phyloP scores from a whole-genome alignment of 257 asterid species.

The Penstemon barbatus region DNA sequence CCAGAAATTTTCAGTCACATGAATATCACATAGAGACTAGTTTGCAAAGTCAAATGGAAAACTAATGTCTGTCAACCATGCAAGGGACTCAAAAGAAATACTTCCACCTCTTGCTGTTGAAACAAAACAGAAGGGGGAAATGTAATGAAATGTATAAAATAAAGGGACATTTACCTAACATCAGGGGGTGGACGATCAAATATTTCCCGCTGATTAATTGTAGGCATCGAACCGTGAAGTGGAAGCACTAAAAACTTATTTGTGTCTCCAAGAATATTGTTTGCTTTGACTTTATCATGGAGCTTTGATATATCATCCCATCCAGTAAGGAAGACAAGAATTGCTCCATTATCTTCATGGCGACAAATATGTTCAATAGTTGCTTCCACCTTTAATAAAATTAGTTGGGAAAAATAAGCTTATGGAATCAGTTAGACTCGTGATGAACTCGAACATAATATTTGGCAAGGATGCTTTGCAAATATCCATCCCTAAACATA shows the following conservation, averaged over 20 bases:
- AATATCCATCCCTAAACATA: slow-evolving; percentile 2
- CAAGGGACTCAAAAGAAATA: neutral
- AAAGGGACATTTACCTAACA: slow-evolving; percentile 55
- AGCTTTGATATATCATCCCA: slow-evolving; percentile 98
- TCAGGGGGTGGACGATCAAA: slow-evolving; percentile 76
- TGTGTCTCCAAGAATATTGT: slow-evolving; percentile 58
- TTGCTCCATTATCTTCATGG: slow-evolving; percentile 82
- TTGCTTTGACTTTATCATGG: slow-evolving; percentile 69
- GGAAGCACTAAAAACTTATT: slow-evolving; percentile 75
- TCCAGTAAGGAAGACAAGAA: slow-evolving; percentile 93
- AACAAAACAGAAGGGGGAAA: neutral
- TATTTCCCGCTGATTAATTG: slow-evolving; percentile 84
- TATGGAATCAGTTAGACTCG: slow-evolving; percentile 2
- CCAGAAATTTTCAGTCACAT: neutral
- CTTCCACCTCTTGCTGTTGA: slow-evolving; percentile 1
- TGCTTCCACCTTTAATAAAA: slow-evolving; percentile 68
- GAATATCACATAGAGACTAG: neutral
- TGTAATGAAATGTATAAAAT: neutral
- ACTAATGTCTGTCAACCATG: slow-evolving; percentile 1
- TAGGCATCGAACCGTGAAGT: slow-evolving; percentile 98
- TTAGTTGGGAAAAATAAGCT: slow-evolving; percentile 24
- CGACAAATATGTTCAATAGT: slow-evolving; percentile 79
- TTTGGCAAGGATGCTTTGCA: neutral
- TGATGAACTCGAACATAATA: slow-evolving; percentile 15
- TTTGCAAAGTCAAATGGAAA: neutral